Conservation (phyloP, 2,329 filamentous ascomycete species). For the Endoconidiophora laricicola region DNA sequence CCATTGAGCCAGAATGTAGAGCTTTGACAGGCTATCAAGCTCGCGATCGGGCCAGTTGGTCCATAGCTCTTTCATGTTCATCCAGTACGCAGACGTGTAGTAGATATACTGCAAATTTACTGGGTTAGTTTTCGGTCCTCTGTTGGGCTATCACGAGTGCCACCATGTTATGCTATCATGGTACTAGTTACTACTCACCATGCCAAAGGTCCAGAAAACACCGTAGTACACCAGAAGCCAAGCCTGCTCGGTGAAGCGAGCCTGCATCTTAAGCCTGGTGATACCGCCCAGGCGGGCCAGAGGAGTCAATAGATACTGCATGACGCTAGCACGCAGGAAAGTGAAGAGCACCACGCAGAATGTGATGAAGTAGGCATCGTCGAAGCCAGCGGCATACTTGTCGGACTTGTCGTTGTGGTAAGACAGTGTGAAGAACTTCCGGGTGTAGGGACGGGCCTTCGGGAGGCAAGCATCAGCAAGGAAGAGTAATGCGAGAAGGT, state of each 20-base stretch:
- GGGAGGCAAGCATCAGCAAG: constrained; percentile 73
- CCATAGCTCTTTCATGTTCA: constrained; percentile 67
- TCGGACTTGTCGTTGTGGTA: constrained; percentile 58
- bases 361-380: constrained; percentile 62
- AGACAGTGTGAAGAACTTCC: constrained; percentile 74
- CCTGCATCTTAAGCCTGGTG: constrained; percentile 55
- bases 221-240: constrained; percentile 78
- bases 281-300: constrained; percentile 58
- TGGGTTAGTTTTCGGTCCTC: background rate
- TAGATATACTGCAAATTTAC: constrained; percentile 51
- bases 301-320: constrained; percentile 77
- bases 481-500: constrained; percentile 66
- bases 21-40: constrained; percentile 58
- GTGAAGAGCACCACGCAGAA: constrained; percentile 77
- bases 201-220: constrained; percentile 66
- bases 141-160: background rate
- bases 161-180: background rate
- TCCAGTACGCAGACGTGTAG: constrained; percentile 58
- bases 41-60: constrained; percentile 67
- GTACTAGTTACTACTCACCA: constrained; percentile 38
- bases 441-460: constrained; percentile 59
- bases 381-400: constrained; percentile 57
- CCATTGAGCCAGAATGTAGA: constrained; percentile 79
- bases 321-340: constrained; percentile 62
- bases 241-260: constrained; percentile 84